Percentiles rank a stretch among this genome's conserved stretches.
Conservation (phyloP, 805 yeast species). For the Scheffersomyces amazonensis region DNA sequence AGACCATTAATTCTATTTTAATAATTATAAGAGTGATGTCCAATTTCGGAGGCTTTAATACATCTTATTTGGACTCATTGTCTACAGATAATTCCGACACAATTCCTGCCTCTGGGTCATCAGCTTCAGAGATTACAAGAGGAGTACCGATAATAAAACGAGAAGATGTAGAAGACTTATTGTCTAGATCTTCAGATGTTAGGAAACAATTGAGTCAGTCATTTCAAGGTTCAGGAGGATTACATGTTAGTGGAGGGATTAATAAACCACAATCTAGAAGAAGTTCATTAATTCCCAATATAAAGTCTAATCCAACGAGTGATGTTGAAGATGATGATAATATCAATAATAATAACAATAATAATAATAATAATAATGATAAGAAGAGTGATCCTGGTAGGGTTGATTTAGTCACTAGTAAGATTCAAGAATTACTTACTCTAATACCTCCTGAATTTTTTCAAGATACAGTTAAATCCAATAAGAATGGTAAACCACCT, state of each 20-base stretch:
- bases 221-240: slow-evolving; percentile 20
- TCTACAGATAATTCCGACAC: too few relatives aligned
- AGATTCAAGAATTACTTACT: slow-evolving; percentile 40
- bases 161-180: slow-evolving; percentile 21
- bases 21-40: neutral
- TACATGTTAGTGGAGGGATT: slow-evolving; percentile 24
- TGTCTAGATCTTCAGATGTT: slow-evolving; percentile 33
- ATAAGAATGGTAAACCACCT: neutral
- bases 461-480: slow-evolving; percentile 15
- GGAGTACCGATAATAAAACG: slow-evolving; percentile 10
- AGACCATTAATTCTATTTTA: too few relatives aligned
- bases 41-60: neutral
- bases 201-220: slow-evolving; percentile 42
- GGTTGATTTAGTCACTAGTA: slow-evolving; percentile 6
- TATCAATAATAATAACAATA: slow-evolving; percentile 35
- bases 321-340: slow-evolving; percentile 23
- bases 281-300: slow-evolving; percentile 21
- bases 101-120: neutral
- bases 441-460: slow-evolving; percentile 36
- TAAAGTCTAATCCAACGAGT: slow-evolving; percentile 18
- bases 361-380: slow-evolving; percentile 37
- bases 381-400: slow-evolving; percentile 9
- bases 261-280: slow-evolving; percentile 37
- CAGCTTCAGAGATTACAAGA: neutral
- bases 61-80: neutral